Conservation (phyloP, 768 basidiomycete genomes). For the Phlebiopsis flavidoalba region DNA sequence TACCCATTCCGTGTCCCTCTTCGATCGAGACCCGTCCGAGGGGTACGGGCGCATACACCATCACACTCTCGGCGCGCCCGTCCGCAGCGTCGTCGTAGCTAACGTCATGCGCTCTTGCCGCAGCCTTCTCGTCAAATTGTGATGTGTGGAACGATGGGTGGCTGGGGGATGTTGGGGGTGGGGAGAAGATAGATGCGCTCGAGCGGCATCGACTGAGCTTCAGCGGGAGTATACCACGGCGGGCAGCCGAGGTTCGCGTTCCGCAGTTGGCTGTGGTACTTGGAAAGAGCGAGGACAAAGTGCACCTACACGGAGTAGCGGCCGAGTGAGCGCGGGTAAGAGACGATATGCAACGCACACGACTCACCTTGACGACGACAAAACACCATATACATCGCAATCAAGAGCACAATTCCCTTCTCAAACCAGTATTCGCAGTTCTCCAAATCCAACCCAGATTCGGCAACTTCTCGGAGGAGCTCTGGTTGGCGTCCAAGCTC, state of each 20-base stretch:
- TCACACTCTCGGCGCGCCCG: constrained; percentile 12
- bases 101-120: not conserved
- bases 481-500: constrained; percentile 73
- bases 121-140: not conserved
- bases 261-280: constrained; percentile 52
- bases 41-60: constrained; percentile 73
- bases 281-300: constrained; percentile 69
- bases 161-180: constrained; percentile 22
- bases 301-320: constrained; percentile 46
- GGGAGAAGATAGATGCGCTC: constrained; percentile 67
- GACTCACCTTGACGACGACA: constrained; percentile 61
- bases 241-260: constrained; percentile 17
- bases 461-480: constrained; percentile 61
- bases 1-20: constrained; percentile 43
- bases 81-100: not conserved
- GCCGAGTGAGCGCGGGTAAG: not conserved
- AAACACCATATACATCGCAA: constrained; percentile 57
- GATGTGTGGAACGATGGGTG: constrained; percentile 11
- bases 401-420: constrained; percentile 51
- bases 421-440: constrained; percentile 81
- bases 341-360: not conserved
- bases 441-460: constrained; percentile 70
- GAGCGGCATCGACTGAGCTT: constrained; percentile 25
- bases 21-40: constrained; percentile 49
- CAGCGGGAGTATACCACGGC: constrained; percentile 27